Percentiles rank a stretch among this genome's conserved stretches.
Evolutionary conservation across 2,329 filamentous ascomycete genomes (phyloP).

Genomic region (Fusarium udum): DNA sequence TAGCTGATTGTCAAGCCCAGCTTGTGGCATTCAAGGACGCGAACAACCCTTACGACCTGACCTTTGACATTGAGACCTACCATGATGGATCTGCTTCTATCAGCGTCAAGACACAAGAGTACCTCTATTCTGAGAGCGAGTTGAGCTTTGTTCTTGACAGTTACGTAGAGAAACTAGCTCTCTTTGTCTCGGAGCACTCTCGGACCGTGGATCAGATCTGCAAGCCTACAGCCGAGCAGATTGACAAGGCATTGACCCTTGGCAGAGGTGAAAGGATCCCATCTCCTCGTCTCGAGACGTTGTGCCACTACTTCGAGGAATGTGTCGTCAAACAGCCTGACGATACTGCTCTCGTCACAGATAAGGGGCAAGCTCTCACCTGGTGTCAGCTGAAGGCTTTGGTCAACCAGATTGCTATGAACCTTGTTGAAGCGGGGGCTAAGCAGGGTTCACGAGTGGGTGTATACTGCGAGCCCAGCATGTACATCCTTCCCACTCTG

Average conservation of each 20-base stretch:
- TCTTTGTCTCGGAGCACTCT: neutral
- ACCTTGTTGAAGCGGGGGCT: neutral
- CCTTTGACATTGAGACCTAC: neutral
- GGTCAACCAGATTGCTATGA: neutral
- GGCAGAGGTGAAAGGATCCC: neutral
- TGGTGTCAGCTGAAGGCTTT: neutral
- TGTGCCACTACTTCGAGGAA: neutral
- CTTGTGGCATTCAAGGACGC: neutral
- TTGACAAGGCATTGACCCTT: neutral
- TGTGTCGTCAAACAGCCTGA: neutral
- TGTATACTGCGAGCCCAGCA: neutral
- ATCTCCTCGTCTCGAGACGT: neutral
- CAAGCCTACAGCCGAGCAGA: neutral
- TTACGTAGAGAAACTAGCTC: neutral
- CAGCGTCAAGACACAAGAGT: neutral
- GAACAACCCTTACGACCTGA: neutral
- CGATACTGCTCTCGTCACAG: neutral
- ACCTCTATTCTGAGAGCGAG: neutral
- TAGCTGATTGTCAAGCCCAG: neutral
- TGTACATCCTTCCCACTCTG: neutral
- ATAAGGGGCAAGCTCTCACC: neutral
- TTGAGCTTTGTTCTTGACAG: neutral
- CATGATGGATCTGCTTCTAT: neutral
- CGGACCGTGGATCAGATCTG: neutral
- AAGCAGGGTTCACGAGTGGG: neutral